These are phyloP conservation scores for Pogostemon cablin DNA, from an alignment of 257 asterid species.

Conservation along the genomic window DNA sequence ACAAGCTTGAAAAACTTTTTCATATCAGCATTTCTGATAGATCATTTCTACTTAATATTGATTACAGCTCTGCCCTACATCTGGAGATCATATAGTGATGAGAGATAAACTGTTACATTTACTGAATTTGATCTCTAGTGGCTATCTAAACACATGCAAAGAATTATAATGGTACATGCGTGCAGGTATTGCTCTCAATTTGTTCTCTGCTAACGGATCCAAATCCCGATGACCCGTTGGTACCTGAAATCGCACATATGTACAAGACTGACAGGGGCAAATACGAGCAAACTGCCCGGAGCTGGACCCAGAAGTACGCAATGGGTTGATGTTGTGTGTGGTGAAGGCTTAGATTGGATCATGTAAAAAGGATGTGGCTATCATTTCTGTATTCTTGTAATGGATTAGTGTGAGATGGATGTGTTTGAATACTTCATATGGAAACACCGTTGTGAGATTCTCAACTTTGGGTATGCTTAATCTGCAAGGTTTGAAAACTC, in stretches of 20 bases:
- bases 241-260: constrained; percentile 82
- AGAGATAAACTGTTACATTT: background rate
- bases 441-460: constrained; percentile 17
- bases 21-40: too few relatives aligned
- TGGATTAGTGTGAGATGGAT: constrained; percentile 33
- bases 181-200: constrained; percentile 43
- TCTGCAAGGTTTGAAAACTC: constrained; percentile 19
- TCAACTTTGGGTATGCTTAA: constrained; percentile 18
- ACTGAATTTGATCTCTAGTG: background rate
- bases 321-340: constrained; percentile 54
- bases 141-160: background rate
- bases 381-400: constrained; percentile 33
- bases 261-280: constrained; percentile 74
- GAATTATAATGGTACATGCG: constrained; percentile 6
- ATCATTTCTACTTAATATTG: too few relatives aligned
- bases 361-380: constrained; percentile 42
- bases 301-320: constrained; percentile 91
- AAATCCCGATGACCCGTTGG: constrained; percentile 81
- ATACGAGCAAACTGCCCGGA: constrained; percentile 77
- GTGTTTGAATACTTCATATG: constrained; percentile 38
- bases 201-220: constrained; percentile 70
- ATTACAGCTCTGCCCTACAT: too few relatives aligned
- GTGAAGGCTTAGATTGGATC: constrained; percentile 20
- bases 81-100: background rate
- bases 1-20: background rate